Evolutionary conservation across 2,329 filamentous ascomycete genomes (phyloP).

Genomic region (Colletotrichum liaoningense): DNA sequence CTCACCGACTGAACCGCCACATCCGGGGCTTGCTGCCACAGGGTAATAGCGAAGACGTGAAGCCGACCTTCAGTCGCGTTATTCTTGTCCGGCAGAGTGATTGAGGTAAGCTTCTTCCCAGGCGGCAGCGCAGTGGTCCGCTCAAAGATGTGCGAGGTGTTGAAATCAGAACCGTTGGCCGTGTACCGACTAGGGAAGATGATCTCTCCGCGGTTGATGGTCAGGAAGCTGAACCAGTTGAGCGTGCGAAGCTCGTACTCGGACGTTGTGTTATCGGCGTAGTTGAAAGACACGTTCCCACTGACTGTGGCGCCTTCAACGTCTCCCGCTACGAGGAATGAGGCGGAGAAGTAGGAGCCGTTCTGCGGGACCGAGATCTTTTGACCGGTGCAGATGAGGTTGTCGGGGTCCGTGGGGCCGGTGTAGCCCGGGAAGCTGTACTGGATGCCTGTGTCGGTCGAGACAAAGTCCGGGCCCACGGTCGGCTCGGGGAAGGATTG

Average conservation of each 20-base stretch:
- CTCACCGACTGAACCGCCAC: conserved; percentile 52
- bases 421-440: conserved; percentile 57
- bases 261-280: conserved; percentile 53
- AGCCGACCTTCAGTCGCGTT: conserved; percentile 49
- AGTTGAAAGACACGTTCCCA: conserved; percentile 55
- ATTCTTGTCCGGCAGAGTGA: conserved; percentile 53
- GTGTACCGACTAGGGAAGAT: conserved; percentile 56
- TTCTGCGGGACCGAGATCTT: conserved; percentile 45
- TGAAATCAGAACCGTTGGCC: conserved; percentile 51
- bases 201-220: conserved; percentile 58
- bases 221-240: conserved; percentile 56
- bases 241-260: conserved; percentile 55
- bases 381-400: conserved; percentile 56
- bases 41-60: conserved; percentile 55
- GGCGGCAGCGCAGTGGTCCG: conserved; percentile 50
- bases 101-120: conserved; percentile 49
- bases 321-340: conserved; percentile 56
- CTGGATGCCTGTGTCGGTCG: conserved; percentile 51
- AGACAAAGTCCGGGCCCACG: conserved; percentile 49
- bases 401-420: conserved; percentile 49
- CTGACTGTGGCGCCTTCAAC: conserved; percentile 50
- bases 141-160: conserved; percentile 58
- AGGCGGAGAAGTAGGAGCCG: conserved; percentile 52
- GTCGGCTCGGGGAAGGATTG: conserved; percentile 54
- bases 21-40: conserved; percentile 42